Base-by-base conservation (phyloP, 2,329 filamentous ascomycete species). In the Arthrobotrys entomopaga region DNA sequence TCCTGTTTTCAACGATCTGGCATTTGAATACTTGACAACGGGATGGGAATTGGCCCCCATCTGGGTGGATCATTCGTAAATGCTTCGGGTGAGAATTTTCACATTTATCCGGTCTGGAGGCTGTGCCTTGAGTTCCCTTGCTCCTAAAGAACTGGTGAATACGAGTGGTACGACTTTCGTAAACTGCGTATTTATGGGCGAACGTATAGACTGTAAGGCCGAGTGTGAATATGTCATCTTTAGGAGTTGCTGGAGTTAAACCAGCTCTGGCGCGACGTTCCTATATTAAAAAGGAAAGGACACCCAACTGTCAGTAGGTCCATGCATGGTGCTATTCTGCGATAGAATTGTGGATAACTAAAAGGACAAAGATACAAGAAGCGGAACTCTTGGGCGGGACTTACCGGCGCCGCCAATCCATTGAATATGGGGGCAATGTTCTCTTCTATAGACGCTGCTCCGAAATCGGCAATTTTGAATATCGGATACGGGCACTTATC, bases 401-500 rank as follows among this genome's bases (percentile, higher is more conserved):
- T 52, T 58, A 64, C 65, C 7, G 58, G 65, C n/a, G 57, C 26
- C 5, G 65, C 7, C 4, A 26, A 19, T 7, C 2, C 3, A 34
- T 57, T 70, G 15, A 42, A 24, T 7, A 70, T n/a, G 1, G 11
- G 16, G 2, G 65, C 57, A 4, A 29, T 13, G 13, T 10, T 13
- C 11, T 40, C 40, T 1, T 5, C 2, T 34, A 15, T 20, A 0
- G 52, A 53, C 29, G 59, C 59, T 16, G 42, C 67, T 42, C 60
- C 60, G 42, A 65, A 43, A 24, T 73, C 61, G 10, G 46, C 61
- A 5, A 66, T 61, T 53, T 73, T 73, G 49, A 66, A 63, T 8
- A 63, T 57, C 0, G 69, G 69, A 20, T 63, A 73, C 11, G 40
- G 38, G n/a, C 56, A 57, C 4, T 10, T 8, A 26, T 73, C 69